These are phyloP conservation scores for Yamadazyma kanchanaburiensis DNA, from an alignment of 1,139 yeast species.

Conservation along the genomic window DNA sequence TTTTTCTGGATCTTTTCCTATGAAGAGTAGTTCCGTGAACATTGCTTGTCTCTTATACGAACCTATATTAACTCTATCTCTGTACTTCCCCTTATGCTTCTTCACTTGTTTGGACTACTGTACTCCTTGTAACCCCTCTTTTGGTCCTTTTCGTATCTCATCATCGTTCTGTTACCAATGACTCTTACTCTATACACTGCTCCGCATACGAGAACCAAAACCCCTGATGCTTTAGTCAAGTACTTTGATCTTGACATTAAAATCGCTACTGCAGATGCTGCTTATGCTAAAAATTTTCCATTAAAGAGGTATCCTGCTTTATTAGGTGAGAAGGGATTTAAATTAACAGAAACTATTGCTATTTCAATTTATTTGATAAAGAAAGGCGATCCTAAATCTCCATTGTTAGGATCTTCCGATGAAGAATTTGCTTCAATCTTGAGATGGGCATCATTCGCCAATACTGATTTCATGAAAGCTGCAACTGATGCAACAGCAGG, in stretches of 20 bases:
- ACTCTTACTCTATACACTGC: constrained; percentile 56
- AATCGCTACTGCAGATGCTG: constrained; percentile 44
- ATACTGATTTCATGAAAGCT: constrained; percentile 59
- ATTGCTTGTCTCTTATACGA: too few species aligned
- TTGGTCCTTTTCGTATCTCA: too few species aligned
- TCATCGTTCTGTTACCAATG: too few species aligned
- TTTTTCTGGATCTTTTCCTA: too few species aligned
- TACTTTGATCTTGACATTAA: constrained; percentile 69
- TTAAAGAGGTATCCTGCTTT: constrained; percentile 74
- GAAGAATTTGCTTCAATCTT: constrained; percentile 69
- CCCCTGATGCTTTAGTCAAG: constrained; percentile 54
- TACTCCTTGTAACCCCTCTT: too few species aligned
- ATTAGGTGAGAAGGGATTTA: constrained; percentile 74
- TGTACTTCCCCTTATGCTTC: too few species aligned
- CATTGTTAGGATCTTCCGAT: constrained; percentile 60
- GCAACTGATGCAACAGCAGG: constrained; percentile 32
- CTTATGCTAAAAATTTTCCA: constrained; percentile 61
- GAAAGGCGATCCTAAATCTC: constrained; percentile 24
- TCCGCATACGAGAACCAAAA: constrained; percentile 44
- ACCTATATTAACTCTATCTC: too few species aligned
- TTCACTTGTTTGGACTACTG: too few species aligned
- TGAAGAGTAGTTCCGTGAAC: too few species aligned
- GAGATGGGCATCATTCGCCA: constrained; percentile 80
- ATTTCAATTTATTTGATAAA: constrained; percentile 46
- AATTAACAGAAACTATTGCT: constrained; percentile 78